Evolutionary conservation across 768 basidiomycete genomes (phyloP), one percentile per base, ranked within the genome.

Genomic region (Leccinum ochraceum): DNA sequence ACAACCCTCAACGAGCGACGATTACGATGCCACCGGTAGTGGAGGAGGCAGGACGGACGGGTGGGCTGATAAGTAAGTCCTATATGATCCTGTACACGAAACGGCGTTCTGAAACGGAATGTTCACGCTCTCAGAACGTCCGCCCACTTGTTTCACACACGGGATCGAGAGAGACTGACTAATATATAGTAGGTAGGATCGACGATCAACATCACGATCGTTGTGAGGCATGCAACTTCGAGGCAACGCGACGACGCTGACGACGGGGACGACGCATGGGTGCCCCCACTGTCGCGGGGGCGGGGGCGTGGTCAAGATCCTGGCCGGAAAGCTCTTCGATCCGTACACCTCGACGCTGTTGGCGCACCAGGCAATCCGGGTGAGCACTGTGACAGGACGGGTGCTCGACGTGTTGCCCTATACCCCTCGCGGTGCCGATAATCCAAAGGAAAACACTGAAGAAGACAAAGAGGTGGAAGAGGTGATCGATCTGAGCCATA

Each of bases 301-400:
- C 24, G 48, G 14, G 16, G 46, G 24, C 6, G 49, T 36, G 9
- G n/a, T 51, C 34, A 46, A 30, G 53, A 58, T 76, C 60, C 66
- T 81, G 36, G 83, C 82, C 0, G 82, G 82, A 2, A 75, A 78
- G 63, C 69, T 86, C 14, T 87, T 85, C 64, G 82, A 86, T 68
- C 77, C 83, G 0, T 68, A 78, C 49, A 67, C 69, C 6, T 74
- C 78, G 54, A 61, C 71, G 37, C 67, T 88, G 28, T 61, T 80
- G n/a, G 66, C 75, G 34, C 73, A 82, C 58, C 80, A 76, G 61
- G 72, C 80, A 36, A 80, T 87, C 60, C 79, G 79, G 24, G 76
- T 86, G 50, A 79, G 81, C 55, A 69, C 65, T 10, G 67, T 73
- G 10, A 74, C 76, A 36, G 86, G 86, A 7, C 72, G 86, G 49